Base-by-base conservation (phyloP, 257 asterid species). In the Eustoma russellianum region DNA sequence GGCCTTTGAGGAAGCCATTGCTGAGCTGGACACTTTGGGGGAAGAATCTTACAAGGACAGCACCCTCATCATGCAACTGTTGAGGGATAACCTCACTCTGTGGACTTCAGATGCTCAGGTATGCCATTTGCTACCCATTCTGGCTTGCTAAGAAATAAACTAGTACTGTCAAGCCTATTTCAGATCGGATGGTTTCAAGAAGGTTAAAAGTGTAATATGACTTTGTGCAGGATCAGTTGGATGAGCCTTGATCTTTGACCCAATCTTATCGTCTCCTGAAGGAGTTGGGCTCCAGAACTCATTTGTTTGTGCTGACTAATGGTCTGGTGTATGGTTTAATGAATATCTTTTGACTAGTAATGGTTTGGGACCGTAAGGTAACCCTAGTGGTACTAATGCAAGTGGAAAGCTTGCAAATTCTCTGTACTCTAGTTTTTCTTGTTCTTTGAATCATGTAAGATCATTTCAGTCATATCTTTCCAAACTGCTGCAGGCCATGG, bases 31-130 rank as follows among this genome's bases (percentile, higher is more conserved):
- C 66, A 75, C 78, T 34, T 61, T 75, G 70, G 81, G 81, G 46
- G 81, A 75, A 62, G 81, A 75, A 51, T 75, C 81, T 13, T 75
- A 75, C 75, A 75, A 75, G 72, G 81, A 75, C 60, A 75, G 81
- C 72, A 75, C 81, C 63, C 81, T 75, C 61, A 75, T 75, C 52
- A 75, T 75, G 81, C 81, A 75, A 64, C 77, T 75, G 56, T 52
- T 75, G 60, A 73, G 81, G 66, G 81, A 75, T 58, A 75, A 75
- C 69, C 70, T 75, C 57, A 75, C 81, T 48, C 81, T 75, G 15
- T 75, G 81, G 81, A 75, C 81, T 52, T 75, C 81, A 51, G 81
- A 75, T 71, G 75, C 74, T 47, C 81, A 75, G 81, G 81, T 75
- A 52, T 48, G 46, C 41, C 45, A 35, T 8, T 7, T 38, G 7